Base-by-base conservation (phyloP, 805 yeast species). In the Kockiozyma suomiensis region DNA sequence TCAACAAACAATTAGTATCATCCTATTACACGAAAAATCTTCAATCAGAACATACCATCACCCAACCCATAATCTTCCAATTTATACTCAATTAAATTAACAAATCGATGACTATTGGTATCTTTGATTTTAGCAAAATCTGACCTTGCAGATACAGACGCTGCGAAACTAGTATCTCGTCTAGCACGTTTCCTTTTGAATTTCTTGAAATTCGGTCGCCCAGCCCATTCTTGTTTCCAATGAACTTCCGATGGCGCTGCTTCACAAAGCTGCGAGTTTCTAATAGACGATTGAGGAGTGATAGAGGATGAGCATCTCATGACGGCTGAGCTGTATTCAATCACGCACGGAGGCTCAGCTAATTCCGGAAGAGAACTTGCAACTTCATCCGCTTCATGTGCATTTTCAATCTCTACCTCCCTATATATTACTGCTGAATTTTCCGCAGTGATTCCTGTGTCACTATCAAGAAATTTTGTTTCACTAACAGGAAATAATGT, bases 41-140 rank as follows among this genome's bases (percentile, higher is more conserved):
- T 19, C 19, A 50, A 42, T 13, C 8, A 15, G 40, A 33, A 50
- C 64, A 28, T 52, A 61, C 64, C 54, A 26, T 56, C 64, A 10
- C 64, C 64, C n/a, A 61, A 33, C 8, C 64, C 64, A 25, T 54
- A 61, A 35, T 61, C 61, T 17, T 61, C 49, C 15, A 17, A 48
- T 26, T 43, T 57, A 38, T 46, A 54, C 54, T 61, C 64, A 12
- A 53, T 54, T 26, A 61, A 21, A 7, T 26, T 50, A 8, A 49
- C 48, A 12, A 43, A 52, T 10, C 30, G 21, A 17, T 35, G 28
- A 12, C 8, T 38, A 6, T 7, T 26, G 15, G 26, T 46, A 7
- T 19, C 30, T 7, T 15, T 21, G 15, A 15, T 52, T 4, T 21
- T 15, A 41, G 41, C 47, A 10, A 10, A 37, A 8, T 17, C 38